Percentiles rank a stretch among this genome's conserved stretches.
Evolutionary conservation across 192 early-diverging fungal genomes (phyloP).

Genomic region (Entomortierella beljakovae): DNA sequence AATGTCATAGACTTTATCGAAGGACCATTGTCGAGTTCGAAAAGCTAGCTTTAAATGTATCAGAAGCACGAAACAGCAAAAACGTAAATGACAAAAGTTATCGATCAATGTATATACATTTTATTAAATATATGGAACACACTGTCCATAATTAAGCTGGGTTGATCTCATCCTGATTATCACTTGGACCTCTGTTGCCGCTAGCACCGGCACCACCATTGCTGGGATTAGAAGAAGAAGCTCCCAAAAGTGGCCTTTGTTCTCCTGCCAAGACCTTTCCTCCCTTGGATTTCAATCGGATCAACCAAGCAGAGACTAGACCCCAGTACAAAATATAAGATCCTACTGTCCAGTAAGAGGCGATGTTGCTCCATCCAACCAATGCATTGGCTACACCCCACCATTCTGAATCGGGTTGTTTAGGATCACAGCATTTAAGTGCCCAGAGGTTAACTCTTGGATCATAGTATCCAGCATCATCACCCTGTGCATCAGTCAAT

Average conservation of each 20-base stretch:
- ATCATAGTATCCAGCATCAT: slow-evolving; percentile 66
- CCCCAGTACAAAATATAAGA: slow-evolving; percentile 87
- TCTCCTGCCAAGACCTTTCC: slow-evolving; percentile 15
- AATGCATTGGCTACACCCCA: slow-evolving; percentile 83
- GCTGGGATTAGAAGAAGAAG: background rate
- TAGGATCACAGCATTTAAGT: slow-evolving; percentile 73
- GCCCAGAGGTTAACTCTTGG: slow-evolving; percentile 69
- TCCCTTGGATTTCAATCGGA: slow-evolving; percentile 56
- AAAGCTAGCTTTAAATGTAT: too few relatives aligned
- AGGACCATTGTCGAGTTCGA: too few relatives aligned
- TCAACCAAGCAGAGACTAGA: slow-evolving; percentile 60
- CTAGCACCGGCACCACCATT: background rate
- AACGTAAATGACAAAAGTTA: too few relatives aligned
- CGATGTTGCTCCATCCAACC: slow-evolving; percentile 82
- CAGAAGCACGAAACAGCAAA: too few relatives aligned
- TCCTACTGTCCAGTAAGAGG: slow-evolving; percentile 57
- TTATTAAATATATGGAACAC: too few relatives aligned
- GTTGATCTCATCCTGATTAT: background rate
- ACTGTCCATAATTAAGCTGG: too few relatives aligned
- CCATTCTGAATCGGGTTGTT: slow-evolving; percentile 54
- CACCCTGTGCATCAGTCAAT: slow-evolving; percentile 70
- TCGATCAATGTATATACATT: too few relatives aligned
- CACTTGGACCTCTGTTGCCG: background rate
- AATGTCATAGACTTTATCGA: too few relatives aligned
- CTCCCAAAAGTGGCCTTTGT: slow-evolving; percentile 76